phyloP scores from a whole-genome alignment of 495 filamentous ascomycete genomes.

The Parachaetomium inaequale region DNA sequence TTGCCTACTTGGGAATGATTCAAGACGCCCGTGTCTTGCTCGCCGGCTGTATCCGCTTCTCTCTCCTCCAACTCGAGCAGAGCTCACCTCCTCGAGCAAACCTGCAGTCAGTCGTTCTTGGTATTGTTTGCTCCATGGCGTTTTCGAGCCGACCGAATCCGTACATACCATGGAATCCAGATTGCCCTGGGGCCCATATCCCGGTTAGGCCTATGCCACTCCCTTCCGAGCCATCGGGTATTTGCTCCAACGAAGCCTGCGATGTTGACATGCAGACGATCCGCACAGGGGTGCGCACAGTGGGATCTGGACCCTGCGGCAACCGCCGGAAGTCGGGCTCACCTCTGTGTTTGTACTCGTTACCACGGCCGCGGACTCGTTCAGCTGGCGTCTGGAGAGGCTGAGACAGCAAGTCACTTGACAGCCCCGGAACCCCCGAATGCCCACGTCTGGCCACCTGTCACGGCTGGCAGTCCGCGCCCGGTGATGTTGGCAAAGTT shows the following conservation, averaged over 20 bases:
- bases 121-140: neutral
- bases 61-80: too few relatives aligned
- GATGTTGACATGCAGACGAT: constrained; percentile 8
- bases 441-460: neutral
- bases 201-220: neutral
- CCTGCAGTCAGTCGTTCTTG: too few relatives aligned
- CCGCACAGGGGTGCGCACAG: neutral
- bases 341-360: neutral
- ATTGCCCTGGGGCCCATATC: neutral
- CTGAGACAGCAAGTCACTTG: neutral
- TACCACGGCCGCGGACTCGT: neutral
- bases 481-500: neutral
- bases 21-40: too few relatives aligned
- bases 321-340: neutral
- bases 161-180: neutral
- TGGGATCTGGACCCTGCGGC: neutral
- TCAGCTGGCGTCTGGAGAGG: neutral
- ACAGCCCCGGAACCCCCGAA: too few relatives aligned
- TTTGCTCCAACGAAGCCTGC: neutral
- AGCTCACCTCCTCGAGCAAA: neutral
- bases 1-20: too few relatives aligned
- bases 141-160: neutral
- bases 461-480: neutral
- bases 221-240: neutral
- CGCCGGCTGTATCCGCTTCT: neutral